Evolutionary conservation across 192 early-diverging fungal species (phyloP), one percentile per base, ranked within the genome.

Genomic region (Martensiomyces pterosporus): DNA sequence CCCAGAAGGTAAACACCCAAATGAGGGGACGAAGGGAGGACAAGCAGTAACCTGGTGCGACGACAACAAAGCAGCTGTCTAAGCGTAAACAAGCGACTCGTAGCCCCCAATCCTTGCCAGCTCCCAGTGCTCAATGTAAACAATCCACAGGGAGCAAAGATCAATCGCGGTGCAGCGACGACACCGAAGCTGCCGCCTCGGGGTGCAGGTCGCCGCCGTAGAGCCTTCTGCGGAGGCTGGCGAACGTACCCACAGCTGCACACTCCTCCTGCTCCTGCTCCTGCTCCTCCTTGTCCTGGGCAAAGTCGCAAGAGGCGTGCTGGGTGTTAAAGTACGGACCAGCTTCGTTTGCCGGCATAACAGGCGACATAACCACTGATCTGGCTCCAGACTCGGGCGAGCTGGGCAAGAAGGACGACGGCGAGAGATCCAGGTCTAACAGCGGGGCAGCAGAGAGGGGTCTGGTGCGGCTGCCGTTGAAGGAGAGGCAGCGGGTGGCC

Each of bases 161-260:
- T 18, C 18, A 18, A 21, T 51, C 10, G 45, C 46, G 19, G 60
- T 43, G n/a, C n/a, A n/a, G n/a, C n/a, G n/a, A n/a, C n/a, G n/a
- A n/a, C n/a, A n/a, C n/a, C n/a, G n/a, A n/a, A n/a, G n/a, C n/a
- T n/a, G n/a, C n/a, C 14, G 53, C 41, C 35, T 38, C 27, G 21
- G 16, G 35, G 53, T 52, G 60, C 51, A 51, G 19, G 21, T 57
- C 62, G 45, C 57, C 47, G 17, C 68, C 68, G 13, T 73, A 73
- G 18, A 73, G 58, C 39, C 58, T 73, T 42, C 69, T 61, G 29
- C 69, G 69, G 33, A 73, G 42, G 47, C 61, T 63, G 23, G 69
- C 62, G 60, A 73, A 73, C 9, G 69, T 73, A 34, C 69, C 63
- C 35, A 61, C 34, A 0, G 39, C 46, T 17, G 52, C 6, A 5